phyloP scores from a whole-genome alignment of 768 basidiomycete species.

The Gloeophyllum trabeum region DNA sequence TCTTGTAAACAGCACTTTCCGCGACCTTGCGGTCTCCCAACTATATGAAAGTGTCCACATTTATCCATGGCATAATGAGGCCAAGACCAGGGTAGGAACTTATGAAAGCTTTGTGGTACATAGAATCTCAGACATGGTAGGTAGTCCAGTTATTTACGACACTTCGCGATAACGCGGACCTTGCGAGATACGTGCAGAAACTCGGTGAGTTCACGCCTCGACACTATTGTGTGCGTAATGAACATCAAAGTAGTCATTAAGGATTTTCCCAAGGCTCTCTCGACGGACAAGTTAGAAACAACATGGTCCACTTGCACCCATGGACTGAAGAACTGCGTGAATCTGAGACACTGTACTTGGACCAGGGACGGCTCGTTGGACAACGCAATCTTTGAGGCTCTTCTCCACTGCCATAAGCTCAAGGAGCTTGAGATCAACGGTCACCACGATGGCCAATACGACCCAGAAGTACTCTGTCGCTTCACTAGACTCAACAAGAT shows the following conservation, averaged over 20 bases:
- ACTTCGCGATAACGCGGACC: constrained; percentile 36
- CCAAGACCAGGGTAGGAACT: constrained; percentile 41
- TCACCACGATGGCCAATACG: constrained; percentile 38
- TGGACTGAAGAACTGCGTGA: constrained; percentile 50
- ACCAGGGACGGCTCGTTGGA: constrained; percentile 70
- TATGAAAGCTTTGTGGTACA: neutral
- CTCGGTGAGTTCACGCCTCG: constrained; percentile 40
- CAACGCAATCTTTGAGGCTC: constrained; percentile 42
- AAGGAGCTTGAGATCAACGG: constrained; percentile 66
- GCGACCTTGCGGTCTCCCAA: constrained; percentile 31
- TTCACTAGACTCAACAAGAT: constrained; percentile 46
- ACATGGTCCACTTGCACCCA: constrained; percentile 28
- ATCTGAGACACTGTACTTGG: constrained; percentile 60
- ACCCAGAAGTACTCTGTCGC: constrained; percentile 34
- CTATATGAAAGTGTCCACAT: constrained; percentile 53
- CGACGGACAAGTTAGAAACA: constrained; percentile 17
- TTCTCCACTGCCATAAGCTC: constrained; percentile 30
- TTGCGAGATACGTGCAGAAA: constrained; percentile 44
- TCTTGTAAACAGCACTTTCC: constrained; percentile 48
- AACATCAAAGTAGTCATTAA: constrained; percentile 42
- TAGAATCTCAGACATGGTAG: constrained; percentile 26
- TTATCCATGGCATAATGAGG: constrained; percentile 61
- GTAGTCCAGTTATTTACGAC: constrained; percentile 52
- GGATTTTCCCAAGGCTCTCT: constrained; percentile 53
- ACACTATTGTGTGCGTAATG: neutral